Base-by-base conservation (phyloP, 805 yeast genomes). In the Myxozyma neotropica region DNA sequence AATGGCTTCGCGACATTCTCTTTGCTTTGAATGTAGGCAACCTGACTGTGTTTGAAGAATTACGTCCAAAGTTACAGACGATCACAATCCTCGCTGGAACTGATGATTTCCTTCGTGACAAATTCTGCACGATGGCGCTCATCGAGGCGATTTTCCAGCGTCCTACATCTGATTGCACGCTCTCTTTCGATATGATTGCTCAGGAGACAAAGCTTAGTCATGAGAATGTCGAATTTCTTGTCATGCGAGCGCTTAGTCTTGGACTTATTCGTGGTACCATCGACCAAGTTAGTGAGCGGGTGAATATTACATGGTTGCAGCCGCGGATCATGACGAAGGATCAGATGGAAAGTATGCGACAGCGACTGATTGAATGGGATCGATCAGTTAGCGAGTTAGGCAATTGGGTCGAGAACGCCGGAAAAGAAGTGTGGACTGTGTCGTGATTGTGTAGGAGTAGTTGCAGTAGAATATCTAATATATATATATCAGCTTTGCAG, bases 301-400 rank as follows among this genome's bases (percentile, higher is more conserved):
- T 94, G 57, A 84, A 87, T 35, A 85, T 94, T 49, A 84, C 88
- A 27, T 94, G 99, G 99, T 86, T 93, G 63, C 98, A 94, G 78
- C 98, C 99, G 59, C 82, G 98, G 70, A 89, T 91, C 56, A 86
- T 94, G 81, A 89, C 89, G 70, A 79, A 78, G 64, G 83, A 82
- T 45, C 99, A 94, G 78, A 87, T 93, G 59, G 81, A 79, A 58
- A 80, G 80, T 45, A 89, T 94, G 88, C 84, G 84, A 65, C 79
- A 80, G 53, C 87, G 88, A 68, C 81, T 94, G 70, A 78, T 79
- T 27, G 80, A 78, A 53, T 94, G 99, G 99, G 86, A 88, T 67
- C 72, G 74, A 55, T 85, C 85, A 67, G 97, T 93, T 26, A 79
- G 80, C 39, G 78, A 78, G 35, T 79, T 94, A 67, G 87, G 83